Conservation (phyloP, 352 stramenopile genomes). For the Phytophthora nicotianae region DNA sequence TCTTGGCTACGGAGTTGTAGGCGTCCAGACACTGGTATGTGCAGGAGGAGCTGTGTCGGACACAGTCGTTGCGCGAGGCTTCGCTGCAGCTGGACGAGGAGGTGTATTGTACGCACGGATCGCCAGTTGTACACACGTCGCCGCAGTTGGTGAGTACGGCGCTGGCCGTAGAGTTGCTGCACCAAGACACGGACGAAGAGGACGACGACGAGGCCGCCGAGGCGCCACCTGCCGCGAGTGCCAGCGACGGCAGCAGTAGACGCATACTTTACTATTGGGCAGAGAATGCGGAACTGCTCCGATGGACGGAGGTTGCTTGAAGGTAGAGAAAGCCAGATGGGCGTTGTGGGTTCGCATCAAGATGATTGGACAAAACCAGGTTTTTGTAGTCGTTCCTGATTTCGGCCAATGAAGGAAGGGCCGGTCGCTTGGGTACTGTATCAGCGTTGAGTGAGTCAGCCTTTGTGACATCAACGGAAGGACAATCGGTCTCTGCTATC, state of each 20-base stretch:
- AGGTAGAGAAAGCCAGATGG: slow-evolving; percentile 30
- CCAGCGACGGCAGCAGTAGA: slow-evolving; percentile 10
- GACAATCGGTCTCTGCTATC: too few species aligned
- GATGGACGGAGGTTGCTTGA: slow-evolving; percentile 16
- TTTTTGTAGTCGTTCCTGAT: background rate
- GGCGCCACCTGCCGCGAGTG: slow-evolving; percentile 11
- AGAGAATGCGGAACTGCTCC: slow-evolving; percentile 17
- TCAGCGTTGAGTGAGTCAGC: background rate
- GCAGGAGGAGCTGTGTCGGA: slow-evolving; percentile 47
- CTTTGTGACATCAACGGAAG: too few species aligned
- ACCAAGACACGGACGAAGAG: slow-evolving; percentile 47
- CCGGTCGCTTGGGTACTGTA: too few species aligned
- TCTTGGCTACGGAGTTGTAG: slow-evolving; percentile 50
- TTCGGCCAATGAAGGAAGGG: too few species aligned
- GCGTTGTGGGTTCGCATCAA: background rate
- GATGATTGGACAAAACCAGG: slow-evolving; percentile 4
- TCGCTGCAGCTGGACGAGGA: slow-evolving; percentile 50
- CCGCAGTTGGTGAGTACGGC: slow-evolving; percentile 64
- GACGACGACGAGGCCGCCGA: slow-evolving; percentile 30
- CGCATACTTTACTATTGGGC: slow-evolving; percentile 24
- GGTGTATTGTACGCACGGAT: slow-evolving; percentile 72
- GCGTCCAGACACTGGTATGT: slow-evolving; percentile 72
- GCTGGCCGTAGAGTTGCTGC: slow-evolving; percentile 40
- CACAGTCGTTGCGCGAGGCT: slow-evolving; percentile 55
- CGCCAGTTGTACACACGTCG: slow-evolving; percentile 28